These are phyloP conservation scores for Tuber indicum DNA, from an alignment of 495 filamentous ascomycete species.

Conservation along the genomic window DNA sequence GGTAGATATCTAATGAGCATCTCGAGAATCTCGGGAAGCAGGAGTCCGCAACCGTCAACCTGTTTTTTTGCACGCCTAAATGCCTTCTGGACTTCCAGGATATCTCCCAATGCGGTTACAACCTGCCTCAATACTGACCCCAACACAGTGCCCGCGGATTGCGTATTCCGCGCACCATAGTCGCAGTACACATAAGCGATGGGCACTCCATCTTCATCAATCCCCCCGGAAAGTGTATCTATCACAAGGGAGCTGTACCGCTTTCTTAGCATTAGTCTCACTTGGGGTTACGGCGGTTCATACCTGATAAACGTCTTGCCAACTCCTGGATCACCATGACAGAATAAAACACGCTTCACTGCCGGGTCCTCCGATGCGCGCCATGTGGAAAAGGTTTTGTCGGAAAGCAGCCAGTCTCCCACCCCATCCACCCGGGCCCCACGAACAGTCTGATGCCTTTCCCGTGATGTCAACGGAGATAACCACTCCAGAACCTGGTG, in stretches of 20 bases:
- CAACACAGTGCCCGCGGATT: too few species aligned
- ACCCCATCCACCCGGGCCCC: not conserved
- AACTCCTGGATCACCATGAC: not conserved
- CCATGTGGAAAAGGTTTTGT: not conserved
- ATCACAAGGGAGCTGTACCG: not conserved
- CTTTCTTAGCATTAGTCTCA: not conserved
- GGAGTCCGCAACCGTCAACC: not conserved
- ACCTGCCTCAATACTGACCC: too few species aligned
- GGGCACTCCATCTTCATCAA: not conserved
- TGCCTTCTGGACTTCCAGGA: not conserved
- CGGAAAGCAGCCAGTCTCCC: not conserved
- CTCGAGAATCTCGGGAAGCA: not conserved
- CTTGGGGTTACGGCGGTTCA: not conserved
- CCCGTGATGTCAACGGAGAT: not conserved
- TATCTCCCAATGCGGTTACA: not conserved
- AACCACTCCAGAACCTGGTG: not conserved
- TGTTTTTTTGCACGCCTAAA: not conserved
- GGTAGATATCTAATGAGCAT: not conserved
- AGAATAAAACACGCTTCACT: not conserved
- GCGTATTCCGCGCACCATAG: not conserved
- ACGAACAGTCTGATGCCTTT: not conserved
- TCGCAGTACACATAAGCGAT: not conserved
- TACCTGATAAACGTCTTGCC: not conserved
- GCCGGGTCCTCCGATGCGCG: not conserved
- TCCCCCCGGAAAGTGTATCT: not conserved